phyloP scores from a whole-genome alignment of 495 filamentous ascomycete species.

The Hyaloscypha finlandica region DNA sequence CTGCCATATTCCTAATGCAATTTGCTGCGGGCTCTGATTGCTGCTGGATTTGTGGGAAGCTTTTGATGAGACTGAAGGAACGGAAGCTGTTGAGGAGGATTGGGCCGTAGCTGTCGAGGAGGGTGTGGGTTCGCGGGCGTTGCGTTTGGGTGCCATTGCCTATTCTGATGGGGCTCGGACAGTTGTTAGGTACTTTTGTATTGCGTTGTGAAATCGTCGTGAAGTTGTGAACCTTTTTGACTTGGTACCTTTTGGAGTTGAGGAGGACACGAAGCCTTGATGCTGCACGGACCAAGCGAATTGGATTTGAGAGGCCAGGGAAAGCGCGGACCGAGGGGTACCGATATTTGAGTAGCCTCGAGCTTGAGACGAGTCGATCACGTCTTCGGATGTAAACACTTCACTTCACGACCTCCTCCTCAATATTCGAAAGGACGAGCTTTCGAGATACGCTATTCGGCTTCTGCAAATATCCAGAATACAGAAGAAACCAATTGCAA shows the following conservation, averaged over 20 bases:
- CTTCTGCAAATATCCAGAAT: background rate
- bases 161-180: background rate
- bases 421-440: background rate
- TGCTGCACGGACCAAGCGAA: constrained; percentile 1
- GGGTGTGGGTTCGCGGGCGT: constrained; percentile 30
- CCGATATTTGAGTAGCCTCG: background rate
- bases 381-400: constrained; percentile 10
- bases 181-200: background rate
- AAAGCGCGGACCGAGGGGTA: constrained; percentile 1
- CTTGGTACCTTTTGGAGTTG: constrained; percentile 2
- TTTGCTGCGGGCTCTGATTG: constrained; percentile 43
- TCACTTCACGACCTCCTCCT: constrained; percentile 1
- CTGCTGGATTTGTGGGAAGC: constrained; percentile 18
- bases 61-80: constrained; percentile 17
- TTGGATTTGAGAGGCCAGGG: constrained; percentile 3
- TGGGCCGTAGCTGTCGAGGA: constrained; percentile 28
- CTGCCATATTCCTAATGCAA: constrained; percentile 58
- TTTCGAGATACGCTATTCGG: background rate
- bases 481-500: constrained; percentile 14
- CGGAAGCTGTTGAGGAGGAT: constrained; percentile 25
- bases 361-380: constrained; percentile 9
- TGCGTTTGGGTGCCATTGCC: constrained; percentile 42
- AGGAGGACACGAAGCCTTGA: constrained; percentile 27
- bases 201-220: constrained; percentile 1
- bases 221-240: background rate